Conservation (phyloP, 306 rosid species). For the Spatholobus suberectus region DNA sequence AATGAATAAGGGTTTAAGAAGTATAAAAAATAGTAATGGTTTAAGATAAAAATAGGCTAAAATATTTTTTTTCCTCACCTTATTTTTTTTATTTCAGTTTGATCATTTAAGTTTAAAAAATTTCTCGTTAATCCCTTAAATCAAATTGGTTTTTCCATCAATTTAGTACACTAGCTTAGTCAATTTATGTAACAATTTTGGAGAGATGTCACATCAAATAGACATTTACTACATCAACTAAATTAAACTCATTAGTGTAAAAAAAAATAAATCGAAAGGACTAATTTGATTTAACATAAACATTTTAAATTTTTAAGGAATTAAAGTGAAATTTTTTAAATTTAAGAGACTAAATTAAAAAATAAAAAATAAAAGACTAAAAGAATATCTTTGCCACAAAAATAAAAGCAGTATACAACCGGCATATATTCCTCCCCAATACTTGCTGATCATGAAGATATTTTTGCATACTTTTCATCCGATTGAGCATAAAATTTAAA, state of each 20-base stretch:
- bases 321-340: neutral
- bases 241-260: neutral
- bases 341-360: neutral
- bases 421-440: conserved; percentile 28
- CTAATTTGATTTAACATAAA: too few relatives aligned
- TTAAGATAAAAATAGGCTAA: too few relatives aligned
- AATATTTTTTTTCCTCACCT: too few relatives aligned
- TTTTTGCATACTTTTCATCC: conserved; percentile 43
- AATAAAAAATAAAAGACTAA: neutral
- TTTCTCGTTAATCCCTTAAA: too few relatives aligned
- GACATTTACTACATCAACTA: neutral
- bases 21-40: too few relatives aligned
- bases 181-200: too few relatives aligned
- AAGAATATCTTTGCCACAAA: neutral
- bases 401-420: conserved; percentile 17
- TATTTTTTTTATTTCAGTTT: too few relatives aligned
- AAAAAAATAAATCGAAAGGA: neutral
- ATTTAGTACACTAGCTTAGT: too few relatives aligned
- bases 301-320: too few relatives aligned
- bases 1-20: too few relatives aligned
- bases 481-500: conserved; percentile 34
- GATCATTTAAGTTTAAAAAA: too few relatives aligned
- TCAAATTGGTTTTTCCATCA: too few relatives aligned
- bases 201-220: neutral
- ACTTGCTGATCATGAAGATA: conserved; percentile 18